Conservation (phyloP, 2,329 filamentous ascomycete genomes). For the Zarea fungicola region DNA sequence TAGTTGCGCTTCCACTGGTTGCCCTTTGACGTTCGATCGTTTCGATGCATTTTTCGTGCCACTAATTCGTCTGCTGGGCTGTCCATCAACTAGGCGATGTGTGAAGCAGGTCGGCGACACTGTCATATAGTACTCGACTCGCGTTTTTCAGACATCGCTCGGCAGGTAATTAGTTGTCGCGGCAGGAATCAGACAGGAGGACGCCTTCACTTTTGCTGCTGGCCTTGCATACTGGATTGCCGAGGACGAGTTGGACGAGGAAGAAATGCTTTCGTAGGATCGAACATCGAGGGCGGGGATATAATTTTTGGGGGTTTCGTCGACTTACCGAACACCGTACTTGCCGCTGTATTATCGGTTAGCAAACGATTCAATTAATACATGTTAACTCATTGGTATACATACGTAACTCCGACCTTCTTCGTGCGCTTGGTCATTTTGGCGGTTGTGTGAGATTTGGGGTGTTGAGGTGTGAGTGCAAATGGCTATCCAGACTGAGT, state of each 20-base stretch:
- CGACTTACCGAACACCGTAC: slow-evolving; percentile 87
- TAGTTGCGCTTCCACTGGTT: slow-evolving; percentile 10
- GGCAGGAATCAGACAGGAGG: neutral
- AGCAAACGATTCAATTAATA: slow-evolving; percentile 6
- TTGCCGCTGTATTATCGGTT: slow-evolving; percentile 54
- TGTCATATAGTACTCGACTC: too few relatives aligned
- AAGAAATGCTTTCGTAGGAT: slow-evolving; percentile 6
- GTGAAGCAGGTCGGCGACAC: too few relatives aligned
- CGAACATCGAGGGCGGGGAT: slow-evolving; percentile 7
- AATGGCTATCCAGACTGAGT: slow-evolving; percentile 23
- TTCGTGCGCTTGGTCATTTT: slow-evolving; percentile 93
- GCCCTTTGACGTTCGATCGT: slow-evolving; percentile 1
- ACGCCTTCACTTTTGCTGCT: neutral
- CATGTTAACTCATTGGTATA: slow-evolving; percentile 20
- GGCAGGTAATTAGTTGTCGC: neutral
- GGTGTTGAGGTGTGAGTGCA: slow-evolving; percentile 29
- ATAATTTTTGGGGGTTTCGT: slow-evolving; percentile 4
- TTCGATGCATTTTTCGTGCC: neutral
- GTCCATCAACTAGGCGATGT: too few relatives aligned
- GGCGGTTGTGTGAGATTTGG: slow-evolving; percentile 40
- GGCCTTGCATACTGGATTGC: neutral
- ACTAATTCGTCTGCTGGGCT: too few relatives aligned
- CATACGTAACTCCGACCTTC: slow-evolving; percentile 90
- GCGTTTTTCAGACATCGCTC: too few relatives aligned
- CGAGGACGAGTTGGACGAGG: neutral